Evolutionary conservation across 768 basidiomycete species (phyloP), one percentile per base, ranked within the genome.

Genomic region (Jaapia argillacea): DNA sequence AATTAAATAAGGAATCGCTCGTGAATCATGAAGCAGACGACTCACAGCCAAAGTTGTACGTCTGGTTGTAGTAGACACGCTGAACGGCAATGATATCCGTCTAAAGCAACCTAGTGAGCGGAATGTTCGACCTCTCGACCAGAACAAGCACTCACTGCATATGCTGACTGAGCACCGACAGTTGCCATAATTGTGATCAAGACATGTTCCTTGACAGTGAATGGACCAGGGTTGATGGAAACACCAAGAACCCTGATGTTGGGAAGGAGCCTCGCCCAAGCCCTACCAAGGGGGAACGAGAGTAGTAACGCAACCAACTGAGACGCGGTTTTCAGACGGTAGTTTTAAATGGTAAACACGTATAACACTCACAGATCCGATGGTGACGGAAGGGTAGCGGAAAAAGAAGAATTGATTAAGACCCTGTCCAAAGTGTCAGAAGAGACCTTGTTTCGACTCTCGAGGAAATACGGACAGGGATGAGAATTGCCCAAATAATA

Each of bases 381-480:
- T 43, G 7, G 18, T 16, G 36, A 66, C 59, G 13, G 66, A 60
- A 3, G 82, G 83, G 53, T 75, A 85, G 23, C 83, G 74, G 50
- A 85, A 75, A 58, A 72, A 80, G 60, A 85, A 85, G 62, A 84
- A 85, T 52, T 85, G 83, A 59, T 86, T 86, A 66, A 85, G 67
- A 35, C 83, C n/a, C n/a, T n/a, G n/a, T n/a, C n/a, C n/a, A n/a
- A n/a, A n/a, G n/a, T n/a, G n/a, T n/a, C n/a, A n/a, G n/a, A n/a
- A n/a, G n/a, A n/a, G n/a, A n/a, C n/a, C n/a, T n/a, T n/a, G n/a
- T n/a, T n/a, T n/a, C n/a, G n/a, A n/a, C n/a, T n/a, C n/a, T n/a
- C n/a, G n/a, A n/a, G n/a, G n/a, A n/a, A n/a, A n/a, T n/a, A n/a
- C n/a, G n/a, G n/a, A n/a, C 81, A 0, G 84, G 70, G 18, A 86